Evolutionary conservation across 2,329 filamentous ascomycete species (phyloP).

Genomic region (Xylariaceae sp.): DNA sequence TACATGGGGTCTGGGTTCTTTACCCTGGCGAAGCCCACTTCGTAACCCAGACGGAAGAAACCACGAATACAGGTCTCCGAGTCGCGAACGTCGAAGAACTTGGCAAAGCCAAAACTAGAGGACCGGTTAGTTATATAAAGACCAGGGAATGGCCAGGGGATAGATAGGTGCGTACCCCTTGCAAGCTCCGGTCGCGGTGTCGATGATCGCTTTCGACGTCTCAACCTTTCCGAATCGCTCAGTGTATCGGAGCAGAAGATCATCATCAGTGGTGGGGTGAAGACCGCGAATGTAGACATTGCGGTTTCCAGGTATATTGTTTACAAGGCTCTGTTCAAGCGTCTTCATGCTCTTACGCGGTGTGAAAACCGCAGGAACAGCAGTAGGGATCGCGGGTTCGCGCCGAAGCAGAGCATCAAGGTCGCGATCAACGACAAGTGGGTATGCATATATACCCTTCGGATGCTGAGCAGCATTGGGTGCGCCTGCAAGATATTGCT

Average conservation of each 20-base stretch:
- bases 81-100: slow-evolving; percentile 80
- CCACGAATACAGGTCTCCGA: slow-evolving; percentile 95
- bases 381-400: slow-evolving; percentile 77
- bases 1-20: slow-evolving; percentile 28
- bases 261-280: slow-evolving; percentile 90
- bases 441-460: slow-evolving; percentile 36
- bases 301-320: slow-evolving; percentile 83
- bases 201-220: slow-evolving; percentile 97
- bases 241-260: slow-evolving; percentile 76
- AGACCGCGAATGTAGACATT: slow-evolving; percentile 98
- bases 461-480: slow-evolving; percentile 30
- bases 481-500: slow-evolving; percentile 45
- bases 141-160: neutral
- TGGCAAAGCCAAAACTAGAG: slow-evolving; percentile 89
- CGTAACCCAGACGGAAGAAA: slow-evolving; percentile 90
- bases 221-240: slow-evolving; percentile 88
- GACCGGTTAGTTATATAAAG: slow-evolving; percentile 25
- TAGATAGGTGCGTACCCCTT: slow-evolving; percentile 65
- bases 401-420: slow-evolving; percentile 63
- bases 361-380: slow-evolving; percentile 84
- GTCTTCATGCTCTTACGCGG: slow-evolving; percentile 82
- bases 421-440: slow-evolving; percentile 40
- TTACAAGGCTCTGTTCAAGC: slow-evolving; percentile 89
- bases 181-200: slow-evolving; percentile 85
- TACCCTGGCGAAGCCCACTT: slow-evolving; percentile 94